Base-by-base conservation (phyloP, 192 early-diverging fungal genomes). In the Linnemannia zychae region DNA sequence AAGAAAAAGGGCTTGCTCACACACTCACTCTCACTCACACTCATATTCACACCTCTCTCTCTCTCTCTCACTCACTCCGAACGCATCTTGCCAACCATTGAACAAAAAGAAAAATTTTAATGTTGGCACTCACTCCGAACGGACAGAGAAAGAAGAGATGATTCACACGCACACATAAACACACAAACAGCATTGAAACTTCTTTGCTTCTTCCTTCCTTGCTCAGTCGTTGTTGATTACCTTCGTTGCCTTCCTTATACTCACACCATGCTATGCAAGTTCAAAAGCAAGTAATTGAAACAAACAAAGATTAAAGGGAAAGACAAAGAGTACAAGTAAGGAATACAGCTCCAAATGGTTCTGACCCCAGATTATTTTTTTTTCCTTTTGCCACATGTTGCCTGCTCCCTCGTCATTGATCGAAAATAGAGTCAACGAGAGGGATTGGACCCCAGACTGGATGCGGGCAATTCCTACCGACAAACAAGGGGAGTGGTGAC, bases 101-200 rank as follows among this genome's bases (percentile, higher is more conserved):
- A 44, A 44, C 40, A 66, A 66, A n/a, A 66, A 66, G 13, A 66
- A 66, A 66, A 66, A 66, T 31, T 66, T 66, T 66, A 31, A 15
- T 28, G 12, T 33, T 37, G 28, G 31, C 22, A 16, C 69, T 48
- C 9, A 71, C 69, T 71, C 69, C 69, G 44, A 71, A 71, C 20
- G 7, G 22, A n/a, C n/a, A n/a, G n/a, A 63, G 13, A 20, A 60
- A 60, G 40, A 44, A 44, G 40, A 44, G 40, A 9, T 44, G 40
- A 44, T 3, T 44, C 3, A 44, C 40, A 9, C n/a, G n/a, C n/a
- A n/a, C n/a, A n/a, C n/a, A n/a, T n/a, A 44, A 6, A 6, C 40
- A 44, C 4, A 44, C 40, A 44, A 9, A 9, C 40, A 44, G 4
- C 40, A 44, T 44, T 3, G 40, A 9, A 3, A 44, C 40, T 44